A percentile compares a stretch with the other conserved stretches of the same genome.
Conservation (phyloP, 1,284 basidiomycete species). For the Pterulicium gracile region DNA sequence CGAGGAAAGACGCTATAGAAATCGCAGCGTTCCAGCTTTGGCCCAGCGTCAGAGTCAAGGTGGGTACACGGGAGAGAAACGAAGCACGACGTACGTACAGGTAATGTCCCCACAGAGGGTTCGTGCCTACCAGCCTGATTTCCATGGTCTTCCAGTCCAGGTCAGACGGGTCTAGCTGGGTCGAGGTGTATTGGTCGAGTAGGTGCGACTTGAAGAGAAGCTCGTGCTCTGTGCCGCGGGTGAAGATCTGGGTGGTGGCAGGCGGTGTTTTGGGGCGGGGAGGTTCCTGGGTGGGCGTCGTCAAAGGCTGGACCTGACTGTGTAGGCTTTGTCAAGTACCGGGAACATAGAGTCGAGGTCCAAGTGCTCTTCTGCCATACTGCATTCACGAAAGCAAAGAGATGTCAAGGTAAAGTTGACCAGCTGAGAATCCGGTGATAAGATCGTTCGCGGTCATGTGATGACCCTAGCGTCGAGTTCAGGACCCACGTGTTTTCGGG, state of each 20-base stretch:
- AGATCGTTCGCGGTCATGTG: no score
- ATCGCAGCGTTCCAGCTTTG: slow-evolving; percentile 80
- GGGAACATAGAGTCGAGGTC: slow-evolving; percentile 24
- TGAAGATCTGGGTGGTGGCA: background rate
- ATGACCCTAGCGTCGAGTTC: no score
- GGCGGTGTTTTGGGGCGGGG: slow-evolving; percentile 9
- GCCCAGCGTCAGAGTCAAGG: slow-evolving; percentile 5
- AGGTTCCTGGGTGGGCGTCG: slow-evolving; percentile 23
- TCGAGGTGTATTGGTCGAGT: background rate
- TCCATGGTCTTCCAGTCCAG: slow-evolving; percentile 36
- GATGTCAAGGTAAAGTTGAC: no score
- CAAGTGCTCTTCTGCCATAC: slow-evolving; percentile 14
- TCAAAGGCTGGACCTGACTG: background rate
- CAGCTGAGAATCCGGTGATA: no score
- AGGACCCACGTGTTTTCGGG: no score
- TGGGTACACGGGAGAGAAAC: background rate
- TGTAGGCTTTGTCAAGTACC: slow-evolving; percentile 15
- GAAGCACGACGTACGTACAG: slow-evolving; percentile 39
- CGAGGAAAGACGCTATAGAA: slow-evolving; percentile 66
- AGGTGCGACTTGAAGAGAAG: background rate
- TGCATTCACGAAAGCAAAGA: no score
- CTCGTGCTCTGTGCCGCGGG: background rate
- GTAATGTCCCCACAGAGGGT: slow-evolving; percentile 89
- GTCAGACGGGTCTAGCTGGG: slow-evolving; percentile 3
- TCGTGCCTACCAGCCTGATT: slow-evolving; percentile 75